Percentiles rank a stretch among this genome's conserved stretches.
phyloP scores from a whole-genome alignment of 805 yeast species.

The Yarrowia divulgata region DNA sequence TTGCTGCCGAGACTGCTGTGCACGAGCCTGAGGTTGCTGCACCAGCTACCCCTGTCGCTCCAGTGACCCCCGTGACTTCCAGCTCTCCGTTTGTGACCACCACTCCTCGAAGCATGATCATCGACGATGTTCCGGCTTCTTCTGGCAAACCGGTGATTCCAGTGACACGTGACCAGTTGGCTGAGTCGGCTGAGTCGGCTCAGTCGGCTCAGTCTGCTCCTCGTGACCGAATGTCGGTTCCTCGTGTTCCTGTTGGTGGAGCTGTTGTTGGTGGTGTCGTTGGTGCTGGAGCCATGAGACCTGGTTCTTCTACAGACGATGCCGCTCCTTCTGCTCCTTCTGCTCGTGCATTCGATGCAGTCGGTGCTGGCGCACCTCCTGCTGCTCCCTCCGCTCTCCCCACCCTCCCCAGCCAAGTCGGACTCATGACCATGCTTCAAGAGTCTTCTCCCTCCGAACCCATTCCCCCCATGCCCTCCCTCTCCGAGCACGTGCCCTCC shows the following conservation, averaged over 20 bases:
- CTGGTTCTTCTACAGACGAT: too few species aligned
- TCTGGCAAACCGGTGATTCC: background rate
- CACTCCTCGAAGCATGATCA: slow-evolving; percentile 35
- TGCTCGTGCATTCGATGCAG: background rate
- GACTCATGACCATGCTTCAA: slow-evolving; percentile 15
- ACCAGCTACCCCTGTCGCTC: slow-evolving; percentile 1
- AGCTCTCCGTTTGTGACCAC: background rate
- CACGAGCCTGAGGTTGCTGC: background rate
- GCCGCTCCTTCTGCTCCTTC: background rate
- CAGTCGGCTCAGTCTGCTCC: too few species aligned
- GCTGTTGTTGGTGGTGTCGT: background rate
- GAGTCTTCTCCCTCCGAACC: background rate
- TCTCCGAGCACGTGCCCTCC: slow-evolving; percentile 8
- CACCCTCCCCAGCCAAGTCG: slow-evolving; percentile 4
- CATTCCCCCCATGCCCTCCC: slow-evolving; percentile 16
- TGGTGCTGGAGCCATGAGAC: background rate
- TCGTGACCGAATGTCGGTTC: background rate
- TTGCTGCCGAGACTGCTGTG: background rate
- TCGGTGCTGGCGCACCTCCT: background rate
- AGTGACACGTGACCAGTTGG: background rate
- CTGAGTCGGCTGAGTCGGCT: too few species aligned
- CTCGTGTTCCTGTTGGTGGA: slow-evolving; percentile 33
- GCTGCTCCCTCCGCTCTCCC: background rate
- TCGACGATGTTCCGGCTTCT: slow-evolving; percentile 14
- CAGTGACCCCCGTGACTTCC: background rate